Base-by-base conservation (phyloP, 257 asterid genomes). In the Solanum megistacrolobum region DNA sequence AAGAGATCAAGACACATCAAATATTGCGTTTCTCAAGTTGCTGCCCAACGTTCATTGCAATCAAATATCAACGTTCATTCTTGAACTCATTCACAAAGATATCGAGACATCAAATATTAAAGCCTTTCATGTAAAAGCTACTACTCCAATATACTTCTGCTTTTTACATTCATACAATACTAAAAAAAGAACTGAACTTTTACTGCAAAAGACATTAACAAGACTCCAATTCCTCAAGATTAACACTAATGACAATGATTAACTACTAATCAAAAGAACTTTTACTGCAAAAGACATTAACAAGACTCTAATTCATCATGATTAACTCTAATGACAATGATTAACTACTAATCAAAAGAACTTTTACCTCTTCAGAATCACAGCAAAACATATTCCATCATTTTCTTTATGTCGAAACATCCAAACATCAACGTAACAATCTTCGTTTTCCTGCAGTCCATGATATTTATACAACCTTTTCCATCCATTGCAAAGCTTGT, bases 401-500 rank as follows among this genome's bases (percentile, higher is more conserved):
- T 27, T 38, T 2, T 7, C 1, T n/a, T 2, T 25, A 23, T 32
- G 55, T 4, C 68, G 71, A 25, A 89, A 87, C 74, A 60, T 32
- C 91, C 89, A 87, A n/a, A 87, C 75, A 13, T 36, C 66, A 9
- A 62, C 74, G 27, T 83, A 83, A 83, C 20, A 78, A 7, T 78
- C 16, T 78, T 74, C 86, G 0, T 5, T 0, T 14, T 11, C 27
- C 2, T 5, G 3, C 78, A 87, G 16, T 1, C 76, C 1, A 78
- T 82, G 48, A 0, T 55, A 9, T 0, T 41, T 5, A 34, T 48
- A 52, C 2, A 87, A 21, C 6, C 21, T 13, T 7, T 27, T 32
- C 91, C 88, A 89, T 8, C 88, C 86, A 2, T 38, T 4, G 1
- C 35, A 87, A n/a, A 89, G 83, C 68, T 25, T 85, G 41, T 72